These are phyloP conservation scores for Casuarina equisetifolia DNA, from an alignment of 306 rosid species.

Conservation along the genomic window DNA sequence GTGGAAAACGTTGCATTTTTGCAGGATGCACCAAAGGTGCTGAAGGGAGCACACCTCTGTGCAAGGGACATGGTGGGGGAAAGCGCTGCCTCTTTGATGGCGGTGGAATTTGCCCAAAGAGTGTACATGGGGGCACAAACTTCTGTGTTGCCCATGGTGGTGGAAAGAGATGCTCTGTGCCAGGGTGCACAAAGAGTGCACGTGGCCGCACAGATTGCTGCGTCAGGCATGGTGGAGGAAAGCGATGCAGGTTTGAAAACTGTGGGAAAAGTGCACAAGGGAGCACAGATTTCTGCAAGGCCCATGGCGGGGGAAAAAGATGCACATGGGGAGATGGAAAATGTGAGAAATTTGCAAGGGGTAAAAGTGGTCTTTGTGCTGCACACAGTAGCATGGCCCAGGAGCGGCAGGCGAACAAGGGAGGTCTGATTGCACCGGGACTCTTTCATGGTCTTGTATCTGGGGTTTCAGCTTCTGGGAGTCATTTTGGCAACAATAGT, in stretches of 20 bases:
- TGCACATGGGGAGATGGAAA: constrained; percentile 89
- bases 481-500: constrained; percentile 58
- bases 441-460: constrained; percentile 86
- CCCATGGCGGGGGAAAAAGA: constrained; percentile 97
- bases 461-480: constrained; percentile 54
- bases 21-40: constrained; percentile 93
- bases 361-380: constrained; percentile 94
- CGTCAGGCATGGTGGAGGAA: constrained; percentile 96
- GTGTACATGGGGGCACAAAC: constrained; percentile 96
- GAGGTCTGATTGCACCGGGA: constrained; percentile 75
- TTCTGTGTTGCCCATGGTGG: constrained; percentile 99
- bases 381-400: constrained; percentile 79
- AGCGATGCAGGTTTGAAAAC: constrained; percentile 73
- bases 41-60: constrained; percentile 98
- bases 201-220: constrained; percentile 98
- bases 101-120: constrained; percentile 95
- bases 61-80: constrained; percentile 99
- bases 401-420: constrained; percentile 56
- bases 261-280: constrained; percentile 99
- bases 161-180: constrained; percentile 88
- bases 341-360: constrained; percentile 95
- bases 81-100: constrained; percentile 94
- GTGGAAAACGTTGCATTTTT: constrained; percentile 93
- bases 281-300: constrained; percentile 98
- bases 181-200: constrained; percentile 95